Percentiles rank a stretch among this genome's conserved stretches.
Conservation (phyloP, 345 rosid species). For the Angophora floribunda region DNA sequence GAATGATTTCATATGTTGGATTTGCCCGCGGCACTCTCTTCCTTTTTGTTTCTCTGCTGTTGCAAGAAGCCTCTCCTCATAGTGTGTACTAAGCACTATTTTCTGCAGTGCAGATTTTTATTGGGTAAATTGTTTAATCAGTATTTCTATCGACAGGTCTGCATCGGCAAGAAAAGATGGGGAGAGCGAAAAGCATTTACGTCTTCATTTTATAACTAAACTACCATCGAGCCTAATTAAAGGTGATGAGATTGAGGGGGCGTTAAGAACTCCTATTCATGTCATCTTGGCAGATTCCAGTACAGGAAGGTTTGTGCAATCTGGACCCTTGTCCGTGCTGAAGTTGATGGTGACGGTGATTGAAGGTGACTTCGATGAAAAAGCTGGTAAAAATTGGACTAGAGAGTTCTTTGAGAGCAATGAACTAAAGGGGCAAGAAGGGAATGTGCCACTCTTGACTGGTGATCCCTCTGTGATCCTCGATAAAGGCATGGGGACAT, state of each 20-base stretch:
- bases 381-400: neutral
- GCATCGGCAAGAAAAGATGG: rapidly evolving
- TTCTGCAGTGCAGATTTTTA: too few species aligned
- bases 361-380: neutral
- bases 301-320: neutral
- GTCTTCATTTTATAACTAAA: neutral
- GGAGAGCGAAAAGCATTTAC: neutral
- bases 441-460: neutral
- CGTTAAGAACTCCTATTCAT: neutral
- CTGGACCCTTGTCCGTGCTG: neutral
- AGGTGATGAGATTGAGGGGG: neutral
- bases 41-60: neutral
- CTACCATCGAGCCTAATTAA: neutral
- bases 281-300: neutral
- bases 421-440: neutral
- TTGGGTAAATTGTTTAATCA: too few species aligned
- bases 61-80: neutral
- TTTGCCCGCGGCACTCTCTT: too few species aligned
- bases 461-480: neutral
- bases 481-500: neutral
- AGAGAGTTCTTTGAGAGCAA: too few species aligned
- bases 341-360: neutral
- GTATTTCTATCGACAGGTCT: too few species aligned
- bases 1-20: neutral
- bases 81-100: too few species aligned